Percentiles rank a stretch among this genome's conserved stretches.
Evolutionary conservation across 768 basidiomycete genomes (phyloP).

Genomic region (Leucosporidium creatinivorum): DNA sequence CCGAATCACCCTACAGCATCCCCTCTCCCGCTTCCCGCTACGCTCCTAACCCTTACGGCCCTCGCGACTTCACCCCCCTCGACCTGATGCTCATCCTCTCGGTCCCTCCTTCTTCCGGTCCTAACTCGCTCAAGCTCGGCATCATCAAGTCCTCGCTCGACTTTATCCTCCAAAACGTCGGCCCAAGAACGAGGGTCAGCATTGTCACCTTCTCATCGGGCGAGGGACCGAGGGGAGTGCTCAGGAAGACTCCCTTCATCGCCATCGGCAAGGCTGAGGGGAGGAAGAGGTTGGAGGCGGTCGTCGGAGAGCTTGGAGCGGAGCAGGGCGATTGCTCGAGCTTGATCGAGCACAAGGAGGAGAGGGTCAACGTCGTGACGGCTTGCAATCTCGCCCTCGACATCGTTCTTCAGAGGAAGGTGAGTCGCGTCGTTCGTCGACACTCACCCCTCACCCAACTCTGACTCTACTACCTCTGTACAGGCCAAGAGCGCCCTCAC

Average conservation of each 20-base stretch:
- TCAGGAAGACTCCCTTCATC: slow-evolving; percentile 91
- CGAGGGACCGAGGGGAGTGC: slow-evolving; percentile 45
- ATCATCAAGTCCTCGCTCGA: slow-evolving; percentile 83
- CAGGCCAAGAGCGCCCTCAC: slow-evolving; percentile 70
- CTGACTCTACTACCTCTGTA: too few species aligned
- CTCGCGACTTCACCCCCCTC: slow-evolving; percentile 58
- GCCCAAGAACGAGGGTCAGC: slow-evolving; percentile 70
- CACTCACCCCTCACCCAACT: too few species aligned
- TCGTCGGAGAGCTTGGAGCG: slow-evolving; percentile 30
- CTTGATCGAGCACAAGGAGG: slow-evolving; percentile 71
- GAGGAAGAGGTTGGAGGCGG: slow-evolving; percentile 17
- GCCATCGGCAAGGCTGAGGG: slow-evolving; percentile 47
- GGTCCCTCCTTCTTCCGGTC: slow-evolving; percentile 63
- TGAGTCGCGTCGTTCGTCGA: too few species aligned
- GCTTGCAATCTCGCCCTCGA: slow-evolving; percentile 97
- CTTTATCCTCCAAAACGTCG: slow-evolving; percentile 71
- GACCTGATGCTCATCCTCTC: slow-evolving; percentile 90
- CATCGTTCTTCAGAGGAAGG: slow-evolving; percentile 64
- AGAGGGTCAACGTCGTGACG: slow-evolving; percentile 94
- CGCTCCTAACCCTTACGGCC: not conserved
- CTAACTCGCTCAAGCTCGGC: slow-evolving; percentile 71
- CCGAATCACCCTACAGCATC: not conserved
- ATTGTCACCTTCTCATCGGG: slow-evolving; percentile 92
- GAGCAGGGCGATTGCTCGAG: slow-evolving; percentile 56
- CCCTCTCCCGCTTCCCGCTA: not conserved